Conservation (phyloP, 371 early-diverging fungal species). For the Polyrhizophydium stewartii region DNA sequence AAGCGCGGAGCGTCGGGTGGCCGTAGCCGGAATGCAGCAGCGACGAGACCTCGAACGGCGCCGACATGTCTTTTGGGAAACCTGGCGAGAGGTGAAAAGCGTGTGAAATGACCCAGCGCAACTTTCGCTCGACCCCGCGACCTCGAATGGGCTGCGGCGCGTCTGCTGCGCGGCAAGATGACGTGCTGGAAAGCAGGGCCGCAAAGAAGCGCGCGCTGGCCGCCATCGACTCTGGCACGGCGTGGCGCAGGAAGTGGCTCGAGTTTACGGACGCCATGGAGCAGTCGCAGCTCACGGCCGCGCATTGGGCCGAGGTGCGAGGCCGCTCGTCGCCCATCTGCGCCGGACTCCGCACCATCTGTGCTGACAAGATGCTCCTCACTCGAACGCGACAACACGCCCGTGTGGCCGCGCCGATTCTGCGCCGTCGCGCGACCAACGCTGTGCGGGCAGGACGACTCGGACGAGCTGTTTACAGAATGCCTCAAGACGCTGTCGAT, state of each 20-base stretch:
- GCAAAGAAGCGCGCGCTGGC: not conserved
- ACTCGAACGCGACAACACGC: too few species aligned
- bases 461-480: not conserved
- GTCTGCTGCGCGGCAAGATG: not conserved
- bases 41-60: constrained; percentile 21
- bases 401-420: too few species aligned
- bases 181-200: not conserved
- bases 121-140: too few species aligned
- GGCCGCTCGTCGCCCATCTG: not conserved
- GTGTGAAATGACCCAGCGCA: too few species aligned
- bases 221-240: constrained; percentile 6
- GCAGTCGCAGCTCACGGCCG: constrained; percentile 9
- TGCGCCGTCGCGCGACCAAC: too few species aligned
- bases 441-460: constrained; percentile 1
- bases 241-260: constrained; percentile 3
- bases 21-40: constrained; percentile 83
- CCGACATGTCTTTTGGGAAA: not conserved
- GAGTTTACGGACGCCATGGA: constrained; percentile 11
- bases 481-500: constrained; percentile 6
- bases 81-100: too few species aligned
- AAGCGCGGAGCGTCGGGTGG: constrained; percentile 72
- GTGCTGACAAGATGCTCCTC: too few species aligned
- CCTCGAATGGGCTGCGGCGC: not conserved
- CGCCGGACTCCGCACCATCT: too few species aligned
- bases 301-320: constrained; percentile 6